Base-by-base conservation (phyloP, 257 asterid species). In the Scutellaria barbata region DNA sequence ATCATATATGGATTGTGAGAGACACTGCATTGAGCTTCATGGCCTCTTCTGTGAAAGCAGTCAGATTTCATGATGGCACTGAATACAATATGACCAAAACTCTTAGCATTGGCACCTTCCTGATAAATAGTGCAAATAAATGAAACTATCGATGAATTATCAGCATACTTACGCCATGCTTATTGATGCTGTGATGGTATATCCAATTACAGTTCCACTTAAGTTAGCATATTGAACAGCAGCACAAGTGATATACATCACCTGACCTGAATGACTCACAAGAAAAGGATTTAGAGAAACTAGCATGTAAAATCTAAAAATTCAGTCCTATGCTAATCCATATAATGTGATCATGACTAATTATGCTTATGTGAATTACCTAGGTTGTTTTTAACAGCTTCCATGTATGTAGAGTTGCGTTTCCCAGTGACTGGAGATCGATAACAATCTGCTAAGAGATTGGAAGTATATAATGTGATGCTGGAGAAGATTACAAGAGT, bases 151-250 rank as follows among this genome's bases (percentile, higher is more conserved):
- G 13, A 43, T 41, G 13, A 55, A 53, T 13, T 12, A 22, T 12
- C 0, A 17, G 63, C 13, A 51, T 40, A 81, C 92, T 20, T 77
- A 89, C 95, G 81, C 88, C 89, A 86, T 82, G 79, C 95, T 87
- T 64, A 89, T 86, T 7, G 96, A 85, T 11, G 95, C 85, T 2
- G 95, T 88, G 54, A 89, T 83, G 16, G 96, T 85, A 39, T 89
- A 89, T 43, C 95, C 96, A 30, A 89, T 71, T 37, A 80, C 73
- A 78, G 71, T 81, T n/a, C 96, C 96, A 70, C 74, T 45, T 4
- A 89, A 77, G 79, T 87, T 86, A 68, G 72, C 76, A 75, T 86
- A 89, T 54, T 85, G 95, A 68, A 82, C 88, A 16, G 76, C 3
- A 6, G 88, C 89, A 84, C 96, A 89, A 53, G 86, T 79, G 72